Percentiles rank a stretch among this genome's conserved stretches.
These are phyloP conservation scores for Henckelia pumila DNA, from an alignment of 257 asterid genomes.

Conservation along the genomic window DNA sequence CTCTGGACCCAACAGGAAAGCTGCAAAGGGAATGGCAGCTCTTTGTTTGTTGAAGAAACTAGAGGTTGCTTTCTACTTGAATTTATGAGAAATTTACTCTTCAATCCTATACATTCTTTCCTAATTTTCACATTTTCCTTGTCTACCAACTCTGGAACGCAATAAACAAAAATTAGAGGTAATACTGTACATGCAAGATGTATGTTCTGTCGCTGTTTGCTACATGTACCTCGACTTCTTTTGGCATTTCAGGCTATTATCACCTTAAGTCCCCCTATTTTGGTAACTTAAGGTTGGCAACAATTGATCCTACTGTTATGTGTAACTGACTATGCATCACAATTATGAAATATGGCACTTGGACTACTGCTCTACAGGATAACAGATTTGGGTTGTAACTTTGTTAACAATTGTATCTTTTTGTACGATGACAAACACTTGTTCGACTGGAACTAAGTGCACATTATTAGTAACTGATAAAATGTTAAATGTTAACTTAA, in stretches of 20 bases:
- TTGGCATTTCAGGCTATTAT: not conserved
- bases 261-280: not conserved
- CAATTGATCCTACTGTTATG: not conserved
- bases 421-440: not conserved
- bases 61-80: conserved; percentile 52
- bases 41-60: conserved; percentile 58
- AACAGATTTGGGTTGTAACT: not conserved
- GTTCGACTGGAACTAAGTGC: not conserved
- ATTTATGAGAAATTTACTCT: not conserved
- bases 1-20: conserved; percentile 54
- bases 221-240: not conserved
- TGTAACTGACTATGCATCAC: not conserved
- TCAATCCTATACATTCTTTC: not conserved
- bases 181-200: not conserved
- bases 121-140: not conserved
- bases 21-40: conserved; percentile 86
- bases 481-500: not conserved
- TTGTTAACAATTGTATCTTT: not conserved
- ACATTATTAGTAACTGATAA: not conserved
- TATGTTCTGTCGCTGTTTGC: not conserved
- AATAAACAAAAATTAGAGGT: not conserved
- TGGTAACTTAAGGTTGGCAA: not conserved
- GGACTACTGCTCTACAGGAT: not conserved
- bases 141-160: not conserved
- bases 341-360: not conserved